These are phyloP conservation scores for Penicillium sp. DNA, from an alignment of 2,329 filamentous ascomycete species.

Conservation along the genomic window DNA sequence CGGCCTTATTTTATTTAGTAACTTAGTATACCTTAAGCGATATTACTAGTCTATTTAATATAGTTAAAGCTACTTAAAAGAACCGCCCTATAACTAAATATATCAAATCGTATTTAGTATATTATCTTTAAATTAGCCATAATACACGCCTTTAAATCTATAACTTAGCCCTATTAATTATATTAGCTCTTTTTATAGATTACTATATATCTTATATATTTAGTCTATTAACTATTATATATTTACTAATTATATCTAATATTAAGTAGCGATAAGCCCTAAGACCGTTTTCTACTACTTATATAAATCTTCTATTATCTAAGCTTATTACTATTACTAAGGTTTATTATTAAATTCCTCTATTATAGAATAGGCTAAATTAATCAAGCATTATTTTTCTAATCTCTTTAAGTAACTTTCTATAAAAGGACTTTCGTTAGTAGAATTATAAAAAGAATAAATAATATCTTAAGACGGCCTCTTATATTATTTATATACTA, in stretches of 20 bases:
- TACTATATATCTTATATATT: constrained; percentile 22
- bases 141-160: background rate
- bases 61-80: too few relatives aligned
- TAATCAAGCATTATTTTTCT: background rate
- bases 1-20: too few relatives aligned
- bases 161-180: constrained; percentile 8
- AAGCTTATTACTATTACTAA: background rate
- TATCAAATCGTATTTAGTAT: constrained; percentile 3
- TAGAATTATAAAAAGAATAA: constrained; percentile 1
- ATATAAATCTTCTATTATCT: constrained; percentile 1
- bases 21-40: too few relatives aligned
- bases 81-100: background rate
- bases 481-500: constrained; percentile 16
- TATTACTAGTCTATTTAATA: too few relatives aligned
- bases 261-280: background rate
- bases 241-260: background rate
- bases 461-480: constrained; percentile 8
- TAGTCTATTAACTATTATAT: constrained; percentile 1
- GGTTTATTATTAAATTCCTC: background rate
- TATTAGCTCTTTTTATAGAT: constrained; percentile 21
- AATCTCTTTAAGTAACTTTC: background rate
- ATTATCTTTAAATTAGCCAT: constrained; percentile 13
- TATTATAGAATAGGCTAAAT: background rate
- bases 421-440: background rate
- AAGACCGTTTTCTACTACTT: constrained; percentile 4